These are phyloP conservation scores for Phaeosphaeriaceae sp. DNA, from an alignment of 2,329 filamentous ascomycete genomes.

Conservation along the genomic window DNA sequence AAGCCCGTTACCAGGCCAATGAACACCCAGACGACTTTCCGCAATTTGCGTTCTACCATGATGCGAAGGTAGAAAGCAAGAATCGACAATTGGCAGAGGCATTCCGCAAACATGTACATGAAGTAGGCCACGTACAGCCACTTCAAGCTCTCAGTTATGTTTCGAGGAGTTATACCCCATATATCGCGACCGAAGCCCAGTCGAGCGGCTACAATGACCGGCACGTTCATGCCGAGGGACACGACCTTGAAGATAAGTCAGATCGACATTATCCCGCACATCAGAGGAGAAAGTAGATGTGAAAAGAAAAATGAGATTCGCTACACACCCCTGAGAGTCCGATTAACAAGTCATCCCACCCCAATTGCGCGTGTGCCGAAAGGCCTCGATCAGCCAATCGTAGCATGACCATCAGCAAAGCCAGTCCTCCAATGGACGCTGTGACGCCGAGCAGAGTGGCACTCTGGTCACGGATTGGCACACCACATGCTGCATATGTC, in stretches of 20 bases:
- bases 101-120: constrained; percentile 37
- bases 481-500: constrained; percentile 35
- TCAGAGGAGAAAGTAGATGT: neutral
- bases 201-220: constrained; percentile 32
- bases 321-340: constrained; percentile 34
- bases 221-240: constrained; percentile 34
- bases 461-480: constrained; percentile 29
- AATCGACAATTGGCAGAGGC: constrained; percentile 39
- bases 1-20: constrained; percentile 29
- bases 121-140: constrained; percentile 40
- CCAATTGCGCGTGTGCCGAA: constrained; percentile 30
- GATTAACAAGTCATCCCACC: constrained; percentile 42
- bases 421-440: constrained; percentile 30
- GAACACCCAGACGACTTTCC: constrained; percentile 25
- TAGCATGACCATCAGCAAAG: constrained; percentile 35
- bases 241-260: constrained; percentile 15
- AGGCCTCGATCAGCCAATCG: constrained; percentile 32
- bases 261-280: neutral
- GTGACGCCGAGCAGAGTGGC: constrained; percentile 26
- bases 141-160: constrained; percentile 37
- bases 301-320: neutral
- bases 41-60: constrained; percentile 26
- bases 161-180: constrained; percentile 34
- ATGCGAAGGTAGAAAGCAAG: constrained; percentile 43
- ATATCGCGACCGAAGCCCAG: constrained; percentile 40